phyloP scores from a whole-genome alignment of 2,329 filamentous ascomycete genomes.

The Fusarium miscanthi region DNA sequence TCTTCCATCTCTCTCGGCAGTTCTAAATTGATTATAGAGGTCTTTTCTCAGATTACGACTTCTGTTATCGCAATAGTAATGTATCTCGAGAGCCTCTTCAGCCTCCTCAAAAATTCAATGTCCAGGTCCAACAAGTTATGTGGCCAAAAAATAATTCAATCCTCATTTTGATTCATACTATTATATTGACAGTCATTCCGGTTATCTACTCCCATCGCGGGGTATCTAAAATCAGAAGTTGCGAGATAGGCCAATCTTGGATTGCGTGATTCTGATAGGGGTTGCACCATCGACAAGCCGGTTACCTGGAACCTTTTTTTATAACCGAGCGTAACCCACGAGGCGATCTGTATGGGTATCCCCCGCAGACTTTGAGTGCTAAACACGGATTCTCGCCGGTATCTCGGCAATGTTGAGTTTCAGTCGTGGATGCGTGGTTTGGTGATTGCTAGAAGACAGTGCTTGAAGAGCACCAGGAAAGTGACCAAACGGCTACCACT shows the following conservation, averaged over 20 bases:
- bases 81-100: fast-evolving
- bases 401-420: neutral
- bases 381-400: neutral
- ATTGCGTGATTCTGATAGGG: slow-evolving; percentile 41
- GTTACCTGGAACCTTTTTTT: slow-evolving; percentile 2
- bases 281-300: slow-evolving; percentile 40
- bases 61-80: fast-evolving
- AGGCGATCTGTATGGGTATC: neutral
- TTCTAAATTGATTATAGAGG: fast-evolving
- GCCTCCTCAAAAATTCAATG: fast-evolving
- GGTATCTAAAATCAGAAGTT: neutral
- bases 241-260: neutral
- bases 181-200: fast-evolving
- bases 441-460: neutral
- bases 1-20: fast-evolving
- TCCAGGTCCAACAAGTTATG: fast-evolving
- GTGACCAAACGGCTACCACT: fast-evolving
- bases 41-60: fast-evolving
- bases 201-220: neutral
- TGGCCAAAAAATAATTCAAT: neutral
- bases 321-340: neutral
- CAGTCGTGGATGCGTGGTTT: neutral
- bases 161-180: fast-evolving
- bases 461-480: neutral
- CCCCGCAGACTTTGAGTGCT: neutral